Base-by-base conservation (phyloP, 2,329 filamentous ascomycete species). In the Monosporascus sp. region DNA sequence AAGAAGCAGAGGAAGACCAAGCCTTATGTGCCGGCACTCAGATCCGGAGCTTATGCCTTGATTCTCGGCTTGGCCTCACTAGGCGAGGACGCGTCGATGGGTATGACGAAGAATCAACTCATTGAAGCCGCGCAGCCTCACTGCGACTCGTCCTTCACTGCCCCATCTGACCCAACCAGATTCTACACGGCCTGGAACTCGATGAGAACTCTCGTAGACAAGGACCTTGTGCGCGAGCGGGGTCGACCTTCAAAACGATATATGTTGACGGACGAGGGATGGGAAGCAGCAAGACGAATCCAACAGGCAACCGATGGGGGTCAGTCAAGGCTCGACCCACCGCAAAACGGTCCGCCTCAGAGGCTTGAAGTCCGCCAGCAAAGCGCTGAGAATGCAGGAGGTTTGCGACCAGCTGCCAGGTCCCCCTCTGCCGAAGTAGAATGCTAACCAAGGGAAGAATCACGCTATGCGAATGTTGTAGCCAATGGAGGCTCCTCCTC, bases 111-210 rank as follows among this genome's bases (percentile, higher is more conserved):
- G 65, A 65, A 76, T 6, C 79, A 88, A 52, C 70, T 91, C 3
- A 85, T 91, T 46, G 82, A 85, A 54, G 72, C 78, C 14, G 87
- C 88, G 1, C 87, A 93, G 62, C 81, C 81, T 6, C 76, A 88
- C 65, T 90, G 85, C 61, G 87, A 92, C 63, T 72, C 85, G 2
- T 91, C 88, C 0, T 91, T 90, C 61, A 86, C 80, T 0, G 82
- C 80, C 0, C 85, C 87, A 0, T 76, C 73, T 41, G 85, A 89
- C 51, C 75, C 87, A 0, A 84, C 78, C 11, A 87, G 84, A 52
- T 88, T 82, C 61, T 89, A 89, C 61, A 93, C 89, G 0, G 89
- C 89, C 0, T 94, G 89, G 89, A 87, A 82, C 62, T 90, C 88
- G 1, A 91, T 93, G 79, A 89, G 89, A 65, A 90, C 86, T 0